Percentiles rank a stretch among this genome's conserved stretches.
These are phyloP conservation scores for Anastatica hierochuntica DNA, from an alignment of 345 rosid species.

Conservation along the genomic window DNA sequence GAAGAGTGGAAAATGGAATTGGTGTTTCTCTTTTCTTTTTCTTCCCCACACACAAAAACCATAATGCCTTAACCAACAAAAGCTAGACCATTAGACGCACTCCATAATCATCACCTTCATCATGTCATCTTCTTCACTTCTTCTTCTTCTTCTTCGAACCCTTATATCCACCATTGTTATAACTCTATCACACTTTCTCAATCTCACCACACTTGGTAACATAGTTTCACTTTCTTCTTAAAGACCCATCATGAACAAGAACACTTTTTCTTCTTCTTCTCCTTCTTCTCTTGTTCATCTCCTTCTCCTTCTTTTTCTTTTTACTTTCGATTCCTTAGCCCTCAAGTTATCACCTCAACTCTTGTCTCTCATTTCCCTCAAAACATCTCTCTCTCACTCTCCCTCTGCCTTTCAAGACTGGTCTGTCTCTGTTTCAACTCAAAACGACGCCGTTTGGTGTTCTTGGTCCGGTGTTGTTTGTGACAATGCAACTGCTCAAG, in stretches of 20 bases:
- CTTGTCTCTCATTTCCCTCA: conserved; percentile 57
- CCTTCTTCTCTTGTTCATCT: background rate
- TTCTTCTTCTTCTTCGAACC: conserved; percentile 19
- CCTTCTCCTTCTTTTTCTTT: conserved; percentile 21
- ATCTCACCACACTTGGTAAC: conserved; percentile 17
- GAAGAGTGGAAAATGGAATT: conserved; percentile 18
- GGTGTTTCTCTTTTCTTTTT: conserved; percentile 19
- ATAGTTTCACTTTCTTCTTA: conserved; percentile 24
- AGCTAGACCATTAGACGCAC: conserved; percentile 31
- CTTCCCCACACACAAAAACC: conserved; percentile 24
- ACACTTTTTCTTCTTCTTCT: conserved; percentile 31
- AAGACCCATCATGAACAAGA: conserved; percentile 22
- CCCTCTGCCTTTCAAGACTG: conserved; percentile 55
- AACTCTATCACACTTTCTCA: conserved; percentile 16
- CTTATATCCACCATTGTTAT: conserved; percentile 34
- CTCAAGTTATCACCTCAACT: conserved; percentile 46
- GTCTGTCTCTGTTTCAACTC: conserved; percentile 32
- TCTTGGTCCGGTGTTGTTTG: conserved; percentile 83
- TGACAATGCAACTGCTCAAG: conserved; percentile 39
- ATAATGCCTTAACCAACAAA: conserved; percentile 29
- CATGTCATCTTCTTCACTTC: conserved; percentile 41
- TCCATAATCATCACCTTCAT: conserved; percentile 37
- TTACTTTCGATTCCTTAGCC: conserved; percentile 26
- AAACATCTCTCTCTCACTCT: conserved; percentile 43
- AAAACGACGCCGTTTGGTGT: conserved; percentile 52